These are phyloP conservation scores for Aspergillus sp. DNA, from an alignment of 2,329 filamentous ascomycete genomes.

Conservation along the genomic window DNA sequence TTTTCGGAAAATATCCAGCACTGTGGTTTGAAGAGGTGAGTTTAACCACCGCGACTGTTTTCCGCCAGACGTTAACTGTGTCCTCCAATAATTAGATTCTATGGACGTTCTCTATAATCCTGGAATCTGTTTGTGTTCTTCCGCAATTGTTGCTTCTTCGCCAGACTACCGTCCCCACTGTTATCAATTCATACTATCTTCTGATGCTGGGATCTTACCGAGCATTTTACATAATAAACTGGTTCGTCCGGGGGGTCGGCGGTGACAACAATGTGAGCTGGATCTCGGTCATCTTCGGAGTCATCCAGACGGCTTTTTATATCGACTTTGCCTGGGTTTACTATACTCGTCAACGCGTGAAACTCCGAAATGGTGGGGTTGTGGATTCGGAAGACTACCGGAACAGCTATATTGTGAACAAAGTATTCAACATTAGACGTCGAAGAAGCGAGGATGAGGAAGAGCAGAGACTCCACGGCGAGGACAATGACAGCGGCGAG, in stretches of 20 bases:
- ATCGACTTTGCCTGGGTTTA: slow-evolving; percentile 97
- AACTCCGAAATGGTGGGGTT: slow-evolving; percentile 82
- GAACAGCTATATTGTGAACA: slow-evolving; percentile 78
- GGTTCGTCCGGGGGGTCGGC: slow-evolving; percentile 70
- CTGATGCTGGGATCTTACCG: slow-evolving; percentile 84
- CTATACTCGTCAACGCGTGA: slow-evolving; percentile 88
- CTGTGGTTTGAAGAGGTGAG: slow-evolving; percentile 43
- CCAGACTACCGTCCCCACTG: slow-evolving; percentile 92
- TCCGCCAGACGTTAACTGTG: neutral
- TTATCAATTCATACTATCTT: slow-evolving; percentile 96
- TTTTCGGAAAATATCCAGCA: slow-evolving; percentile 58
- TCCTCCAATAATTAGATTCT: slow-evolving; percentile 58
- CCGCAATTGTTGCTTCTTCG: slow-evolving; percentile 89
- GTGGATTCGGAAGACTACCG: slow-evolving; percentile 87
- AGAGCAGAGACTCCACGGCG: slow-evolving; percentile 36
- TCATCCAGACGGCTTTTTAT: slow-evolving; percentile 87
- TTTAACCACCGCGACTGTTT: neutral
- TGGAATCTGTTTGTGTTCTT: slow-evolving; percentile 87
- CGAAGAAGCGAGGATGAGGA: slow-evolving; percentile 40
- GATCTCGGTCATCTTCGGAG: slow-evolving; percentile 78
- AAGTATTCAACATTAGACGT: slow-evolving; percentile 63
- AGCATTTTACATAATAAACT: slow-evolving; percentile 86
- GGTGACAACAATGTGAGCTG: slow-evolving; percentile 62
- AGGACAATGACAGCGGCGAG: slow-evolving; percentile 28
- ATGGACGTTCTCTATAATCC: slow-evolving; percentile 86